phyloP scores from a whole-genome alignment of 805 yeast species.

The Cyberlindnera petersonii region DNA sequence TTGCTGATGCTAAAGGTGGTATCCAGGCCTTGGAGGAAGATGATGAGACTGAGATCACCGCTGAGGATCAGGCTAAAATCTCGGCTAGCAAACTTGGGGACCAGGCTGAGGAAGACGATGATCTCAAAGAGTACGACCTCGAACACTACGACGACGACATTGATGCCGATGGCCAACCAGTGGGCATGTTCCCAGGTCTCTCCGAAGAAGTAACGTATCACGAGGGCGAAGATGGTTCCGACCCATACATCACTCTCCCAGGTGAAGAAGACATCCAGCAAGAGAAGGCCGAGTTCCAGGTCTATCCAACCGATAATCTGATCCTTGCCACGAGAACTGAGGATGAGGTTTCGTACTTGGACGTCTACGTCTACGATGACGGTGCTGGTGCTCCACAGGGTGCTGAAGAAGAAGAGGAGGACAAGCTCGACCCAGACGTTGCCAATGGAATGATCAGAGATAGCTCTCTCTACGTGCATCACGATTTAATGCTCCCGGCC shows the following conservation, averaged over 20 bases:
- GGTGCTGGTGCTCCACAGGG: slow-evolving; percentile 80
- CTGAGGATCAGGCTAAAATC: slow-evolving; percentile 27
- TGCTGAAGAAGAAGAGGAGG: slow-evolving; percentile 60
- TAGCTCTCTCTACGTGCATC: slow-evolving; percentile 83
- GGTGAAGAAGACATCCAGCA: slow-evolving; percentile 57
- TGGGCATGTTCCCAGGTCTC: slow-evolving; percentile 70
- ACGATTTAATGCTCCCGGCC: slow-evolving; percentile 94
- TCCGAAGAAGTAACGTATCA: slow-evolving; percentile 57
- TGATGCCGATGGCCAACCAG: slow-evolving; percentile 51
- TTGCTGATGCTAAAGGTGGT: slow-evolving; percentile 70
- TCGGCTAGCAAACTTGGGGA: slow-evolving; percentile 24
- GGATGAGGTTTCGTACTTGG: slow-evolving; percentile 88
- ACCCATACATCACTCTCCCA: slow-evolving; percentile 43
- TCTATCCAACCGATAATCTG: slow-evolving; percentile 86
- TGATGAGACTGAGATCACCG: slow-evolving; percentile 11
- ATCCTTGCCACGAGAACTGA: slow-evolving; percentile 92
- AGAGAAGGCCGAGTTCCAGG: slow-evolving; percentile 79
- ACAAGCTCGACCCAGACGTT: slow-evolving; percentile 65
- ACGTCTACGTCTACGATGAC: slow-evolving; percentile 92
- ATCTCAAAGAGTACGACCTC: slow-evolving; percentile 80
- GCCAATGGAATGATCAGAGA: slow-evolving; percentile 71
- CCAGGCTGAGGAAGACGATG: slow-evolving; percentile 71
- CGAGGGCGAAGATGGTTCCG: slow-evolving; percentile 41
- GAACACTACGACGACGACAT: slow-evolving; percentile 75
- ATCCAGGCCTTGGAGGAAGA: slow-evolving; percentile 43